Base-by-base conservation (phyloP, 768 basidiomycete genomes). In the Tricholoma sp. region DNA sequence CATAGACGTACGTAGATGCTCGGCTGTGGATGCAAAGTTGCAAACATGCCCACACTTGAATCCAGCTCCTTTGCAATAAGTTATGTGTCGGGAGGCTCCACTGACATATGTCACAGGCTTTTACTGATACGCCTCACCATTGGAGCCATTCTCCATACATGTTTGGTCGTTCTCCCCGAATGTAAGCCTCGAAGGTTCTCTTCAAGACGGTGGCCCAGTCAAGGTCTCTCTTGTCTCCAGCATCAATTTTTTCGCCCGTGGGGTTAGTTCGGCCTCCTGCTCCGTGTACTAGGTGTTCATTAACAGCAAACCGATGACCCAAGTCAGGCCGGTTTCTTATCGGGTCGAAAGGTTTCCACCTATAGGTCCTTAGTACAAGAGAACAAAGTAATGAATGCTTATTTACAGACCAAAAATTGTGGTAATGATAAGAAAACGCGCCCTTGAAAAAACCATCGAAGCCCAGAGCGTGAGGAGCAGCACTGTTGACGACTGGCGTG, bases 291-390 rank as follows among this genome's bases (percentile, higher is more conserved):
- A 76, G 72, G 51, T 78, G 80, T 74, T 98, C 95, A 33, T 88
- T 89, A 11, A 81, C 81, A 18, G 75, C 74, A 69, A 98, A 98
- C 15, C 79, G 82, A 10, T 81, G 74, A 1, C 96, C 96, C 28
- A 98, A 81, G 66, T 98, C 96, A 2, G 96, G 96, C 85, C 86
- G 98, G 68, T 98, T 95, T n/a, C 95, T 86, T 7, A 83, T 72
- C 0, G 90, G 81, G 70, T 99, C 96, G 63, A 98, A 97, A 4
- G 95, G 91, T 60, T 89, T 86, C 96, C 96, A 97, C 94, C 94
- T 95, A 50, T 28, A 28, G 20, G 41, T 41, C 39, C 33, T 57
- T 54, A 49, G 57, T 37, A 34, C 32, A 50, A 51, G 33, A 41
- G 37, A 45, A 50, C 8, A 50, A 28, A 15, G 28, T 15, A 57